Percentiles rank a stretch among this genome's conserved stretches.
These are phyloP conservation scores for Gracilariopsis chorda DNA, from an alignment of 23 red algal genomes.

Conservation along the genomic window DNA sequence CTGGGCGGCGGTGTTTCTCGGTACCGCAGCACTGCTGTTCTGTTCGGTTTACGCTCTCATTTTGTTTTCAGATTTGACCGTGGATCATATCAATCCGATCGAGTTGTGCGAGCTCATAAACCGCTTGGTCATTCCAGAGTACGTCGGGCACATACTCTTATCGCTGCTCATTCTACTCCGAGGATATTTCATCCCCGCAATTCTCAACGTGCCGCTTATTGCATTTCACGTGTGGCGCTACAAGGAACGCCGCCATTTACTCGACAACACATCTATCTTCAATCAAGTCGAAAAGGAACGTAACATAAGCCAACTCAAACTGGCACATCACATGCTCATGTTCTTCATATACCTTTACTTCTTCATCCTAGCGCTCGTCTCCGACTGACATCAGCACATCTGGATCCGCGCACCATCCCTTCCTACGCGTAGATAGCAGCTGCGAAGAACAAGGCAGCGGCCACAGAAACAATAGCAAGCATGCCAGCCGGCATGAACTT, in stretches of 20 bases:
- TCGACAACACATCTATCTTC: conserved; percentile 93
- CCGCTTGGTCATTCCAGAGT: conserved; percentile 73
- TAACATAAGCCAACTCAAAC: conserved; percentile 65
- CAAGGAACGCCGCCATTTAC: conserved; percentile 60
- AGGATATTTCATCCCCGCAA: conserved; percentile 48
- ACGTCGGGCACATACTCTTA: conserved; percentile 51
- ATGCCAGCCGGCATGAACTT: conserved; percentile 86
- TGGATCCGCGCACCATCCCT: background rate
- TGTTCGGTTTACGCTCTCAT: conserved; percentile 85
- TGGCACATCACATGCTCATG: conserved; percentile 74
- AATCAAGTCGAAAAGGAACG: conserved; percentile 60
- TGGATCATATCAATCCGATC: conserved; percentile 95
- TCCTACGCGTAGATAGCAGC: conserved; percentile 43
- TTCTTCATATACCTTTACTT: conserved; percentile 94
- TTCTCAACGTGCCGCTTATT: conserved; percentile 75
- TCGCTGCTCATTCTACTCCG: conserved; percentile 56
- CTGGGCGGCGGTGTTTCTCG: conserved; percentile 79
- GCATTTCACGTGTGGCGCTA: conserved; percentile 59
- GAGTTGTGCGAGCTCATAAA: conserved; percentile 96
- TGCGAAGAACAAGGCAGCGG: conserved; percentile 70
- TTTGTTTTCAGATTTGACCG: conserved; percentile 84
- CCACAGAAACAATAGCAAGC: conserved; percentile 68
- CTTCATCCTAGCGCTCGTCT: conserved; percentile 52
- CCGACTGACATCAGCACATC: background rate
- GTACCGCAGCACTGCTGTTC: conserved; percentile 80